phyloP scores from a whole-genome alignment of 2,329 filamentous ascomycete genomes.

The Ophiostoma angusticollis region DNA sequence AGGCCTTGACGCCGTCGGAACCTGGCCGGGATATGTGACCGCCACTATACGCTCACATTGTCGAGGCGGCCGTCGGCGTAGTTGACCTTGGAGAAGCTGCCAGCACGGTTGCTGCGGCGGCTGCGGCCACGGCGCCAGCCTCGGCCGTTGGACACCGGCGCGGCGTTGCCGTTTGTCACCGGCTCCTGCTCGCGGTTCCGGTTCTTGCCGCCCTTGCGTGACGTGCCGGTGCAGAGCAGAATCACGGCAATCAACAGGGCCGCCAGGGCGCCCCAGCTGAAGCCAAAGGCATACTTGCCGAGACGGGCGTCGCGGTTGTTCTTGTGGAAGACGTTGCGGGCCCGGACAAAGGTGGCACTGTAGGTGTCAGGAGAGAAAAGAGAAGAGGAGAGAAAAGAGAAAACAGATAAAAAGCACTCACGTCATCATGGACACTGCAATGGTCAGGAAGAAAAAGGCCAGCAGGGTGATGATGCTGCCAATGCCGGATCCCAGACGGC shows the following conservation, averaged over 20 bases:
- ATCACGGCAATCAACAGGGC: slow-evolving; percentile 53
- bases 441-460: slow-evolving; percentile 55
- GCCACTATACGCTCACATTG: slow-evolving; percentile 6
- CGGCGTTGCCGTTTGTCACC: neutral
- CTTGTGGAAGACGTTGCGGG: slow-evolving; percentile 50
- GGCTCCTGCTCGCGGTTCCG: neutral
- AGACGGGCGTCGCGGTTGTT: slow-evolving; percentile 45
- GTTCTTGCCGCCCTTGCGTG: slow-evolving; percentile 21
- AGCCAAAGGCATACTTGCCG: slow-evolving; percentile 59
- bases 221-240: slow-evolving; percentile 50
- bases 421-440: slow-evolving; percentile 65
- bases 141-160: neutral
- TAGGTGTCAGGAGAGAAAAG: slow-evolving; percentile 1
- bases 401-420: slow-evolving; percentile 37
- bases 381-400: slow-evolving; percentile 1
- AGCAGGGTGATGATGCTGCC: slow-evolving; percentile 43
- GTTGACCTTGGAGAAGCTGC: slow-evolving; percentile 13
- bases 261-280: slow-evolving; percentile 61
- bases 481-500: slow-evolving; percentile 56
- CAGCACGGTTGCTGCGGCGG: slow-evolving; percentile 6
- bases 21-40: too few species aligned
- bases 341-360: slow-evolving; percentile 51
- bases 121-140: slow-evolving; percentile 2
- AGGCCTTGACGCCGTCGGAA: too few species aligned
- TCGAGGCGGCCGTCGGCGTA: slow-evolving; percentile 12